phyloP scores from a whole-genome alignment of 1,284 basidiomycete species.

The Puccinia triticina region DNA sequence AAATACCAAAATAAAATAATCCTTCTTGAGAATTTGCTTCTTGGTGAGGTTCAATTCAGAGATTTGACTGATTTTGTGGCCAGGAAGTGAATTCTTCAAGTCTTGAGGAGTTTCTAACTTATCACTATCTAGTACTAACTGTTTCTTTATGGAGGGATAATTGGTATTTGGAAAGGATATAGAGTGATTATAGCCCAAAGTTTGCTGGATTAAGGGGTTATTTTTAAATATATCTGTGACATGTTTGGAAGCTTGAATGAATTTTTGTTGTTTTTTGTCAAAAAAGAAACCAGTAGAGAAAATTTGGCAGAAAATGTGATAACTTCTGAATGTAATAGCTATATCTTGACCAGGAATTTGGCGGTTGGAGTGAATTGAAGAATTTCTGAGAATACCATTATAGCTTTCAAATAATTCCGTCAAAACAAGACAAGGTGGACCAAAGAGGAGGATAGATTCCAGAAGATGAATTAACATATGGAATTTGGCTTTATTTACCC shows the following conservation, averaged over 20 bases:
- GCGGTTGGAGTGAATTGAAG: neutral
- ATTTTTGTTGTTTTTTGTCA: no score
- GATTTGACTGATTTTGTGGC: no score
- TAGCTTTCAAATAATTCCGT: constrained; percentile 1
- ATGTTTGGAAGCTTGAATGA: neutral
- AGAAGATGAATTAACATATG: neutral
- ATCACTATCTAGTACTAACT: neutral
- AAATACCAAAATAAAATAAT: neutral
- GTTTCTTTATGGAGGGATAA: neutral
- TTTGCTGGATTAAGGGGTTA: neutral
- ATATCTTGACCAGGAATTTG: neutral
- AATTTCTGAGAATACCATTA: neutral
- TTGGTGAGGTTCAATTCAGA: neutral
- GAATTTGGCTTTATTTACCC: neutral
- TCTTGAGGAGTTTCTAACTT: neutral
- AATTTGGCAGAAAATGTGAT: neutral
- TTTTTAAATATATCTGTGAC: neutral
- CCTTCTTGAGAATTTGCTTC: neutral
- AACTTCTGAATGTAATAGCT: constrained; percentile 1
- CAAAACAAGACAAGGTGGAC: neutral
- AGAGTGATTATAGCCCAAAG: neutral
- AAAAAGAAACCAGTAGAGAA: neutral
- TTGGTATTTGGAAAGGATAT: neutral
- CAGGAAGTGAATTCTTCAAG: neutral
- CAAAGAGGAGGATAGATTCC: neutral